phyloP scores from a whole-genome alignment of 352 stramenopile genomes.

The Phytopythium sindhum region DNA sequence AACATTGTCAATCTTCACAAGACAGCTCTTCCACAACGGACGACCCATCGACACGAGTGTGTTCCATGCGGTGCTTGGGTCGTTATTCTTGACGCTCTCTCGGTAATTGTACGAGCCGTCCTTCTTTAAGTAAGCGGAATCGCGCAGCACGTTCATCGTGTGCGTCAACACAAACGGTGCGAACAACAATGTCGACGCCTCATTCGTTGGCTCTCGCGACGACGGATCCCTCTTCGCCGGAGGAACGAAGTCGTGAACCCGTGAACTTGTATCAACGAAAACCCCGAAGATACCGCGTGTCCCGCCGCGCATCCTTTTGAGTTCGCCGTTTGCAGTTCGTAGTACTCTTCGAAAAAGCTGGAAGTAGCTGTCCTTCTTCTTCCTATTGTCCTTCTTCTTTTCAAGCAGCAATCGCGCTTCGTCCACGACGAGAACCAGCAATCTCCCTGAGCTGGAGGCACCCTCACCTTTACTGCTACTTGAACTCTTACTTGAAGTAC shows the following conservation, averaged over 20 bases:
- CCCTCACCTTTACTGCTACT: no score
- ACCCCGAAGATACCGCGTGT: slow-evolving; percentile 5
- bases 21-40: no score
- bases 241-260: not conserved
- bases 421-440: not conserved
- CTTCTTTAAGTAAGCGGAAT: no score
- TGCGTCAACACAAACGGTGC: slow-evolving; percentile 1
- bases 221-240: not conserved
- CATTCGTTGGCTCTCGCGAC: not conserved
- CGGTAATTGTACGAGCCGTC: no score
- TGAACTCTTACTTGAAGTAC: no score
- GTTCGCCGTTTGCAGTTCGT: not conserved
- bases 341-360: not conserved
- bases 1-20: no score
- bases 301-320: no score
- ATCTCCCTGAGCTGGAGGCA: no score
- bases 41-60: no score
- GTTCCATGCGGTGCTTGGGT: no score
- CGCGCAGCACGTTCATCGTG: no score
- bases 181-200: not conserved
- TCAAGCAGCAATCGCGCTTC: not conserved
- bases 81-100: no score
- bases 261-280: not conserved
- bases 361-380: not conserved
- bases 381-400: not conserved